Base-by-base conservation (phyloP, 441 rosid genomes). In the Pelargonium fulgidum region DNA sequence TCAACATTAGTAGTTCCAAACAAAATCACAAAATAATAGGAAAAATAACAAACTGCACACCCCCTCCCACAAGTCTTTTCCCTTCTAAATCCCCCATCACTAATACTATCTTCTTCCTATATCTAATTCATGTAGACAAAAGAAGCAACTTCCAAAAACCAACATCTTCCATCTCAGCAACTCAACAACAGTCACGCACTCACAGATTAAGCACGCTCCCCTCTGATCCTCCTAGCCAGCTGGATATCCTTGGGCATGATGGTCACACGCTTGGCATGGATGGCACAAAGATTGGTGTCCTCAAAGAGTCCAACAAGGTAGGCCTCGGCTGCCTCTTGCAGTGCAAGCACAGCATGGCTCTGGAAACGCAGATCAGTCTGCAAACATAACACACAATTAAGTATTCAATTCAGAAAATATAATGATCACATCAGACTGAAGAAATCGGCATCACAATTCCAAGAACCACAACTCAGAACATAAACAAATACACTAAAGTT, bases 321-420 rank as follows among this genome's bases (percentile, higher is more conserved):
- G 0, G 85, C 85, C 62, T 82, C 85, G 0, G 85, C 85, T 0
- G 85, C 85, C 67, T 82, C 85, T 78, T 82, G 85, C 10, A 82
- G 70, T 3, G 85, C 85, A 48, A 82, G 72, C 0, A 82, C 83
- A 0, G 85, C 85, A 20, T 82, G 86, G 75, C 86, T 82, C 77
- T 82, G 86, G 78, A 82, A 82, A 72, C 86, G 83, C 76, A 82
- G 52, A 72, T 80, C 86, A 24, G 86, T 82, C 84, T 84, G 80
- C 76, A 77, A 19, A 0, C 19, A 68, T 1, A 24, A 2, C 29
- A 1, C 50, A 17, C 0, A 8, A 22, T 22, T 22, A 22, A 22
- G 24, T 22, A 22, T n/a, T n/a, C n/a, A n/a, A n/a, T n/a, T n/a
- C n/a, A n/a, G n/a, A n/a, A n/a, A n/a, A n/a, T n/a, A n/a, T n/a